A percentile compares a stretch with the other conserved stretches of the same genome.
Conservation (phyloP, 2,329 filamentous ascomycete genomes). For the Ophiostoma angusticollis region DNA sequence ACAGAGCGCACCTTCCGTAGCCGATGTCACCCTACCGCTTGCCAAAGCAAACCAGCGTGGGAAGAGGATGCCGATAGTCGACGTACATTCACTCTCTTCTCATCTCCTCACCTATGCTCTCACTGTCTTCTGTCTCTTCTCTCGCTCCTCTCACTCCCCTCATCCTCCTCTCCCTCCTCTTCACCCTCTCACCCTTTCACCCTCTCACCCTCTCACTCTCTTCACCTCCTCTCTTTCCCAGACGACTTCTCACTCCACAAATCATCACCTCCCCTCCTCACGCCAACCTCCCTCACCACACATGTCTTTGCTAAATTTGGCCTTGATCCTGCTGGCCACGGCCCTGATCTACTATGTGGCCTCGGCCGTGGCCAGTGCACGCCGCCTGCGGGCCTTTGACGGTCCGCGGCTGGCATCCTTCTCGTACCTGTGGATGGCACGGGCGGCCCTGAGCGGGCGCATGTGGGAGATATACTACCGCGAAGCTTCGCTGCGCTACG, state of each 20-base stretch:
- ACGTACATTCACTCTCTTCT: no score
- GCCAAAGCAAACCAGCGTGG: no score
- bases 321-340: background rate
- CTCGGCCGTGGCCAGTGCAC: constrained; percentile 11
- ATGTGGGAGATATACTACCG: constrained; percentile 15
- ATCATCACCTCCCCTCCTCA: no score
- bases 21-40: no score
- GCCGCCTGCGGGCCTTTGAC: constrained; percentile 17
- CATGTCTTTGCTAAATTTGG: background rate
- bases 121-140: background rate
- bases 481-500: constrained; percentile 16
- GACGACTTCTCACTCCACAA: no score
- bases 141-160: background rate
- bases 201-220: background rate
- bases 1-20: no score
- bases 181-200: background rate
- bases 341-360: constrained; percentile 9
- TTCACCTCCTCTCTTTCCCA: background rate
- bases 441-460: constrained; percentile 14
- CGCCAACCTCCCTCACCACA: background rate
- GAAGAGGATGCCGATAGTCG: no score
- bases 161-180: background rate
- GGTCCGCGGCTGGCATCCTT: constrained; percentile 20
- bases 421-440: constrained; percentile 22
- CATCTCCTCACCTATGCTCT: background rate